Percentiles rank a stretch among this genome's conserved stretches.
These are phyloP conservation scores for Aureobasidium sp. DNA, from an alignment of 2,329 filamentous ascomycete species.

Conservation along the genomic window DNA sequence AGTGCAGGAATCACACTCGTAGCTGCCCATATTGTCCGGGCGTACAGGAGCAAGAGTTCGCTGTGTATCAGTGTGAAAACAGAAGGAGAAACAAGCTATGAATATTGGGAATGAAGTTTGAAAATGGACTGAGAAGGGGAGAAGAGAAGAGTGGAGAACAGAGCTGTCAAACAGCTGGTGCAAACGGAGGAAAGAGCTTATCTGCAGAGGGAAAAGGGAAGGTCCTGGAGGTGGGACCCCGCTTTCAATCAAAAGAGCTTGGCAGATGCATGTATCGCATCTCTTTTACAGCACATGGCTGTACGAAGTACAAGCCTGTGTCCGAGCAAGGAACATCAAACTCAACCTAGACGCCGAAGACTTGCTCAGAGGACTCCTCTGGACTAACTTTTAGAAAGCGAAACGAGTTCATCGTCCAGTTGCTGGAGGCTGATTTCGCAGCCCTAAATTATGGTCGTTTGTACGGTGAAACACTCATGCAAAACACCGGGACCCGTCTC, in stretches of 20 bases:
- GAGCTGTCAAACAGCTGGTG: background rate
- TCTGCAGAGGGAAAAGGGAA: background rate
- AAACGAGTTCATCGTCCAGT: background rate
- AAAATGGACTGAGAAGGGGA: background rate
- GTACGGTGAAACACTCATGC: background rate
- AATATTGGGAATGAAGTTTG: background rate
- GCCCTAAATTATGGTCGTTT: background rate
- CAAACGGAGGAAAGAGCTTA: background rate
- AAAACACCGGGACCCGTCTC: background rate
- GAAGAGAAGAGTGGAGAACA: background rate
- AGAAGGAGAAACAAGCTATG: background rate
- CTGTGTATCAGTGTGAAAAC: background rate
- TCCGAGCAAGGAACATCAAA: background rate
- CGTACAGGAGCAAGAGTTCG: background rate
- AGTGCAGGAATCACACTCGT: conserved; percentile 18
- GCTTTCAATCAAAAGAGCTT: background rate
- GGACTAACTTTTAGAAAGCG: background rate
- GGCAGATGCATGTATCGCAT: background rate
- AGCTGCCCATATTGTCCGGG: background rate
- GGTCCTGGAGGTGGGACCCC: background rate
- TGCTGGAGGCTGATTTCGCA: background rate
- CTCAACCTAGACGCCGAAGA: background rate
- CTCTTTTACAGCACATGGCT: background rate
- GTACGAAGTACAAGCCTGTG: background rate
- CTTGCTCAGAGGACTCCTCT: background rate